These are phyloP conservation scores for Colletotrichum sp. DNA, from an alignment of 2,329 filamentous ascomycete species.

Conservation along the genomic window DNA sequence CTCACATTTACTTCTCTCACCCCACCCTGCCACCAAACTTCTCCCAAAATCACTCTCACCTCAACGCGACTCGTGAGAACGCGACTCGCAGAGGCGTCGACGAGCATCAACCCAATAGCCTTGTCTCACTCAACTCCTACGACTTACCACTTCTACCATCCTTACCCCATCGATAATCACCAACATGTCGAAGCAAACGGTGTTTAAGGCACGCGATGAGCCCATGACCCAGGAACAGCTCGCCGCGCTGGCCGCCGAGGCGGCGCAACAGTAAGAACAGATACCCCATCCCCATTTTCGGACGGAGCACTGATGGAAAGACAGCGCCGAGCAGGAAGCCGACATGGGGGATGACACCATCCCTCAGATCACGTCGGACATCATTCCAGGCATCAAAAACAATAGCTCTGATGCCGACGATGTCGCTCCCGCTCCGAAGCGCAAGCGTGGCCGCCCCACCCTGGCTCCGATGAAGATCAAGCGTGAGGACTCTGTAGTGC, in stretches of 20 bases:
- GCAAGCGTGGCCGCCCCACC: not conserved
- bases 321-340: not conserved
- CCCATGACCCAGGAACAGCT: not conserved
- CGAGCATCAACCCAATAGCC: not conserved
- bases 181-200: constrained; percentile 21
- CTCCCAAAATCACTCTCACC: not conserved
- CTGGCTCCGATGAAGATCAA: not conserved
- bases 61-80: not conserved
- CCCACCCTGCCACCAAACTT: not conserved
- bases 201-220: not conserved
- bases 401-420: not conserved
- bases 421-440: not conserved
- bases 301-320: not conserved
- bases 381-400: not conserved
- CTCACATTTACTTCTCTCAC: not conserved
- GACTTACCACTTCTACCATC: not conserved
- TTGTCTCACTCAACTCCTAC: not conserved
- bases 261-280: not conserved
- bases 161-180: not conserved
- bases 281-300: not conserved
- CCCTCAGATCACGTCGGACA: constrained; percentile 1
- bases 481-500: not conserved
- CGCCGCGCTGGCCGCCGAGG: not conserved
- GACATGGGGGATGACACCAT: not conserved
- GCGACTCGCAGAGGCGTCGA: not conserved